Base-by-base conservation (phyloP, 345 rosid species). In the Bretschneidera sinensis region DNA sequence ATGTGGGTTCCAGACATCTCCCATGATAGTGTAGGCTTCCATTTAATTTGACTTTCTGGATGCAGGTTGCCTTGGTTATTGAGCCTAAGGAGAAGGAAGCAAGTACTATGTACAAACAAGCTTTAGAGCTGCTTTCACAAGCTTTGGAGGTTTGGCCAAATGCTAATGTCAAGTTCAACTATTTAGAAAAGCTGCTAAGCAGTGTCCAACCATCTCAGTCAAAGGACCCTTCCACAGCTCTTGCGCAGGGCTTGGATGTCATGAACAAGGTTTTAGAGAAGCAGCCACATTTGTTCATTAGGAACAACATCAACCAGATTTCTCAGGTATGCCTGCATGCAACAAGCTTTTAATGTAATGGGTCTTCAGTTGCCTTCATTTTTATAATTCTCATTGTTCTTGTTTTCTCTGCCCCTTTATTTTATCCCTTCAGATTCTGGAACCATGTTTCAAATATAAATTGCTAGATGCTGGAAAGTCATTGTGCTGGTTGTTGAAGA, bases 61-160 rank as follows among this genome's bases (percentile, higher is more conserved):
- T 7, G 72, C 83, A 94, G 99, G 99, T 94, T 75, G 97, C 99
- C 45, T 79, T 94, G 78, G 97, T 94, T 55, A 90, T 90, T 75
- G 99, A 94, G 78, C 96, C 99, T n/a, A 94, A 88, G 87, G 99
- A 87, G 66, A 92, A 85, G 81, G 99, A 94, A 79, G 82, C 95
- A 65, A 88, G 77, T 76, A 70, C 71, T 15, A 86, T 94, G 97
- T 94, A 94, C 71, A 88, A 81, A 73, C 97, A 94, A 68, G 99
- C 96, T 61, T 71, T 94, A 55, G 97, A 88, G 61, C 76, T 94
- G 68, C 96, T 94, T 62, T 94, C 99, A 24, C 88, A 83, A 71
- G 99, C 97, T 71, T 75, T 94, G 73, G 97, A 90, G 75, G 97
- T 94, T 75, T 94, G 99, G 97, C 97, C 97, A 56, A 88, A 73